Conservation (phyloP, 495 filamentous ascomycete species). For the Trichoderma gamsii region DNA sequence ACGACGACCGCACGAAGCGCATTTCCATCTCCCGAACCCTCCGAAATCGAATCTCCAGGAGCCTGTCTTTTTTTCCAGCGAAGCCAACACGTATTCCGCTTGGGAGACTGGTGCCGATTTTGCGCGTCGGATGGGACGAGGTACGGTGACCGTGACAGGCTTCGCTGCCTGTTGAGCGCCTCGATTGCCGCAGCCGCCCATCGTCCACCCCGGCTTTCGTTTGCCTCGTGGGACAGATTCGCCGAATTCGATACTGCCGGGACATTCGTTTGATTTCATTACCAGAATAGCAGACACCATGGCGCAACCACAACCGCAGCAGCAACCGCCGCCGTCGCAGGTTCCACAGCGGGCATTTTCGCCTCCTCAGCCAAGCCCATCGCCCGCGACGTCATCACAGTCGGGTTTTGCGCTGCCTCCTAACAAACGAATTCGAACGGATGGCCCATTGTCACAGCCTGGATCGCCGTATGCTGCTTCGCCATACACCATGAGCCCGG, state of each 20-base stretch:
- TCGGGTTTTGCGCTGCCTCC: slow-evolving; percentile 41
- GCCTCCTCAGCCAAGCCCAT: slow-evolving; percentile 37
- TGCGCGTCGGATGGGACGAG: slow-evolving; percentile 27
- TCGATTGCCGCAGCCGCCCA: not conserved
- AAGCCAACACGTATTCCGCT: not conserved
- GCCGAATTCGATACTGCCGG: not conserved
- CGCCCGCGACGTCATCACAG: slow-evolving; percentile 18
- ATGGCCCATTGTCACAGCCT: slow-evolving; percentile 47
- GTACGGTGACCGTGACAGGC: slow-evolving; percentile 11
- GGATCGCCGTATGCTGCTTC: slow-evolving; percentile 38
- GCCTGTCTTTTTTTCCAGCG: not conserved
- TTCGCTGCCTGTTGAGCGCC: slow-evolving; percentile 17
- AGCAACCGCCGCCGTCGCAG: slow-evolving; percentile 16
- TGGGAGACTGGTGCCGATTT: not conserved
- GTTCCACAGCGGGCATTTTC: slow-evolving; percentile 37
- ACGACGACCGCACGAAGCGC: slow-evolving; percentile 3
- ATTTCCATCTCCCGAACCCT: slow-evolving; percentile 1
- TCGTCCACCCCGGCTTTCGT: not conserved
- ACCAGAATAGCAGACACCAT: slow-evolving; percentile 47
- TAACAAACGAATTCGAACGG: slow-evolving; percentile 61
- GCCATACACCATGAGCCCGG: slow-evolving; percentile 48
- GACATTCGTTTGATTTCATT: slow-evolving; percentile 61
- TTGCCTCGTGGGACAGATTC: not conserved
- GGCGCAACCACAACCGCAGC: slow-evolving; percentile 59
- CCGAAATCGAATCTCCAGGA: not conserved